Percentiles rank a stretch among this genome's conserved stretches.
Conservation (phyloP, 176 grass and related monocot genomes). For the Thinopyrum elongatum region DNA sequence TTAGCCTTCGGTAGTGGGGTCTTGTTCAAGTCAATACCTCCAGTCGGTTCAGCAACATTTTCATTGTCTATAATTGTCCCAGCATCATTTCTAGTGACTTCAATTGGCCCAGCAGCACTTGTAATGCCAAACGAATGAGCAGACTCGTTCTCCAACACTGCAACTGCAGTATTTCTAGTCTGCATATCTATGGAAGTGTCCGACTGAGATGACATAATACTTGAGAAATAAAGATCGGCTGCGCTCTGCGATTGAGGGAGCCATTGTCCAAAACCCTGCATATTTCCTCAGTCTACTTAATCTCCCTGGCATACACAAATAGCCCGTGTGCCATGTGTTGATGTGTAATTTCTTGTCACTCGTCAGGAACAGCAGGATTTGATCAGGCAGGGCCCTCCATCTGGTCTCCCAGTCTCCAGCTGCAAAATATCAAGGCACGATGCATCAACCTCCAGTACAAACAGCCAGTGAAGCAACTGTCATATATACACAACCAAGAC, state of each 20-base stretch:
- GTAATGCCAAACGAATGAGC: background rate
- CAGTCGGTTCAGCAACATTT: conserved; percentile 25
- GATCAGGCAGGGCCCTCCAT: conserved; percentile 6
- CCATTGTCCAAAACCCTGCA: conserved; percentile 36
- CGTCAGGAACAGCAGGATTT: background rate
- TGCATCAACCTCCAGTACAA: background rate
- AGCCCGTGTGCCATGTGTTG: background rate
- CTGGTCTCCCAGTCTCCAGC: conserved; percentile 11
- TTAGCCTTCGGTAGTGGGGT: conserved; percentile 52
- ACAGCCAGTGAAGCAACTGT: conserved; percentile 14
- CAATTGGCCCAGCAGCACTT: conserved; percentile 1
- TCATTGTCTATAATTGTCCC: conserved; percentile 11
- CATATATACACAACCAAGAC: background rate
- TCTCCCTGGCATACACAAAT: background rate
- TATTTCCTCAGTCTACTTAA: conserved; percentile 20
- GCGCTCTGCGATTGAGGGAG: conserved; percentile 18
- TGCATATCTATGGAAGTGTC: conserved; percentile 19
- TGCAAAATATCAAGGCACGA: background rate
- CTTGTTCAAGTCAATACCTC: conserved; percentile 69
- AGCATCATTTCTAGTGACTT: background rate
- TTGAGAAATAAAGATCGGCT: conserved; percentile 27
- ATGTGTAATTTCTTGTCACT: background rate
- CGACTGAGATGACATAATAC: conserved; percentile 10
- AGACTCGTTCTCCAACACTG: conserved; percentile 12
- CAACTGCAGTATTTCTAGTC: conserved; percentile 1